Evolutionary conservation across 2,329 filamentous ascomycete species (phyloP).

Genomic region (Penicillium sp.): DNA sequence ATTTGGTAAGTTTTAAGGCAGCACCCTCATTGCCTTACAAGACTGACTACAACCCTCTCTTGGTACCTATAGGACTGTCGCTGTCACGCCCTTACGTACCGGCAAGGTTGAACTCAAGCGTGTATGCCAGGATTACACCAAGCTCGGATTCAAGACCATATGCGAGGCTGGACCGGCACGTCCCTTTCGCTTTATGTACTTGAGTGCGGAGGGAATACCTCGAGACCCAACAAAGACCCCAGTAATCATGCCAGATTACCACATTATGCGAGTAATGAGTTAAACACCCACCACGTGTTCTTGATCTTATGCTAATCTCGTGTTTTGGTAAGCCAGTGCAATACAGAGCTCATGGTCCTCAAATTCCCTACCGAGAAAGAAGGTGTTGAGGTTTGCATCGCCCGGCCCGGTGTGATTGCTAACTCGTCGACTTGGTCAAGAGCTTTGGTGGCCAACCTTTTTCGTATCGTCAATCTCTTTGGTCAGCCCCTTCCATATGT

Average conservation of each 20-base stretch:
- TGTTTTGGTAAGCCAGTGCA: not conserved
- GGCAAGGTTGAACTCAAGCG: conserved; percentile 14
- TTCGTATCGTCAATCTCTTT: conserved; percentile 1
- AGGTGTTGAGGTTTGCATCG: conserved; percentile 5
- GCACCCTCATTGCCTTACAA: not conserved
- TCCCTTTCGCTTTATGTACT: conserved; percentile 44
- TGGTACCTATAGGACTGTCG: conserved; percentile 5
- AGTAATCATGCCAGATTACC: conserved; percentile 4
- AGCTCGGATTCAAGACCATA: conserved; percentile 32
- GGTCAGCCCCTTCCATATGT: conserved; percentile 3
- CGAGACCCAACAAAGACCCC: conserved; percentile 42
- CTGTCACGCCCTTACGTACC: not conserved
- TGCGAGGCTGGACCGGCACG: conserved; percentile 18
- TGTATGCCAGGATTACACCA: conserved; percentile 37
- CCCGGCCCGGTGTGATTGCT: conserved; percentile 4
- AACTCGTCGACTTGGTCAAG: conserved; percentile 5
- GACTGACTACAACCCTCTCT: not conserved
- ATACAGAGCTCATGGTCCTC: conserved; percentile 9
- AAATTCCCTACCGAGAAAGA: conserved; percentile 1
- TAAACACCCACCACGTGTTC: no score
- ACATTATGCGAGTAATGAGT: conserved; percentile 10
- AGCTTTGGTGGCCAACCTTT: not conserved
- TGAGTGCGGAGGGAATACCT: conserved; percentile 41
- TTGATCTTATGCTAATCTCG: not conserved
- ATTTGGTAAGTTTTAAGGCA: conserved; percentile 27